A percentile compares a stretch with the other conserved stretches of the same genome.
Conservation (phyloP, 2,329 filamentous ascomycete genomes). For the Juglanconis oblonga region DNA sequence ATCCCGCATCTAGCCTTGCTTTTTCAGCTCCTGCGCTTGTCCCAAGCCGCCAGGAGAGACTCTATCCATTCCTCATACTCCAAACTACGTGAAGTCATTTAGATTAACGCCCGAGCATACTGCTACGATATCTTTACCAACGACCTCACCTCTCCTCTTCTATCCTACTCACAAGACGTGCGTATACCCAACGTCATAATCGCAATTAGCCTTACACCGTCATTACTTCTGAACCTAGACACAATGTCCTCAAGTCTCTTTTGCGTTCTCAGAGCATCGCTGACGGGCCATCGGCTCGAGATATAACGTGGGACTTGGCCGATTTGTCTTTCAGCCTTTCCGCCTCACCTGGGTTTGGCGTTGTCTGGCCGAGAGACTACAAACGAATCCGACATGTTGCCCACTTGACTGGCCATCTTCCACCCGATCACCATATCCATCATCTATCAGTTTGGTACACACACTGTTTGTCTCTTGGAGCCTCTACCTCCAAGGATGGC, state of each 20-base stretch:
- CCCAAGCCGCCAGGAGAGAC: too few species aligned
- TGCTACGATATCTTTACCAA: too few species aligned
- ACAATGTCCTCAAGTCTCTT: not conserved
- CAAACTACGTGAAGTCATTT: not conserved
- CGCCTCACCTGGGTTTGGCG: not conserved
- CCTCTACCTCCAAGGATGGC: slow-evolving; percentile 1
- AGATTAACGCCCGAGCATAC: not conserved
- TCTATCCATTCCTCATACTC: not conserved
- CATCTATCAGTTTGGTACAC: too few species aligned
- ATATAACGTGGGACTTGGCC: not conserved
- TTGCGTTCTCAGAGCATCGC: not conserved
- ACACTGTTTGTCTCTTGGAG: too few species aligned
- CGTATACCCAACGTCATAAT: too few species aligned
- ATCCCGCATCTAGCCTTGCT: too few species aligned
- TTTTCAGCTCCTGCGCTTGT: too few species aligned
- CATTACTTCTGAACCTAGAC: not conserved
- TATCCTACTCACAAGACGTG: not conserved
- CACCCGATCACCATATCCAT: not conserved
- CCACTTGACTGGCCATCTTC: not conserved
- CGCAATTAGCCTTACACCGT: not conserved
- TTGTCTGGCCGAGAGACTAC: not conserved
- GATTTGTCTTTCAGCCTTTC: not conserved
- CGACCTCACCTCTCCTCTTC: not conserved
- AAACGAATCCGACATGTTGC: not conserved
- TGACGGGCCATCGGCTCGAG: not conserved